phyloP scores from a whole-genome alignment of 495 filamentous ascomycete species.

The Cudoniella acicularis region DNA sequence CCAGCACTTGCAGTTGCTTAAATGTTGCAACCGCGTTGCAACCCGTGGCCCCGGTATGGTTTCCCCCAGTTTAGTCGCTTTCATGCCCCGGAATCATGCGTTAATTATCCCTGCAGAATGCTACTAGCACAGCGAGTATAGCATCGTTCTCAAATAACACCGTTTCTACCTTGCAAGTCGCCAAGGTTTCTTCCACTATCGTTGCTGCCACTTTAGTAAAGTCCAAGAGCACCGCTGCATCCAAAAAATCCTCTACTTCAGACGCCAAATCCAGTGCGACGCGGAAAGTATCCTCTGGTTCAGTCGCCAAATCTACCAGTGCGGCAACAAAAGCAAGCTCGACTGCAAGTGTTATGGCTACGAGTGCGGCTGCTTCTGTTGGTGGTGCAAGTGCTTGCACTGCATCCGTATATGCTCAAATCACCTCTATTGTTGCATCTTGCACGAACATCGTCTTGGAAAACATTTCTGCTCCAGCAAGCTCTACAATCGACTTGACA shows the following conservation, averaged over 20 bases:
- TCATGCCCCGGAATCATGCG: too few species aligned
- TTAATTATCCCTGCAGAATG: not conserved
- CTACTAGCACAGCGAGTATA: not conserved
- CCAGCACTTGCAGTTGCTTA: constrained; percentile 17
- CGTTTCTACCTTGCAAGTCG: not conserved
- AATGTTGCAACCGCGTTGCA: not conserved
- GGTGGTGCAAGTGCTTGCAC: constrained; percentile 32
- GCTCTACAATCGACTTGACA: constrained; percentile 41
- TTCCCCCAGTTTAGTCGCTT: too few species aligned
- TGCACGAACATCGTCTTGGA: constrained; percentile 39
- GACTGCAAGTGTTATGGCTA: not conserved
- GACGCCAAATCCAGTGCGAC: not conserved
- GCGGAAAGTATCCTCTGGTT: not conserved
- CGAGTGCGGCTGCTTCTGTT: not conserved
- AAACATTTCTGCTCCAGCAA: constrained; percentile 41
- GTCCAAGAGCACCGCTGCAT: not conserved
- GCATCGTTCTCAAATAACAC: not conserved
- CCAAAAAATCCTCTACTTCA: not conserved
- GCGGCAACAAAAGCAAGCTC: not conserved
- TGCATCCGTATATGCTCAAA: constrained; percentile 39
- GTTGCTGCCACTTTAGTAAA: not conserved
- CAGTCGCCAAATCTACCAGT: not conserved
- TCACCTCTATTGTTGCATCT: constrained; percentile 38
- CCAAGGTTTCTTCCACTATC: not conserved
- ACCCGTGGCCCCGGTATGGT: too few species aligned